phyloP scores from a whole-genome alignment of 768 basidiomycete species.

The Leccinum ochraceum region DNA sequence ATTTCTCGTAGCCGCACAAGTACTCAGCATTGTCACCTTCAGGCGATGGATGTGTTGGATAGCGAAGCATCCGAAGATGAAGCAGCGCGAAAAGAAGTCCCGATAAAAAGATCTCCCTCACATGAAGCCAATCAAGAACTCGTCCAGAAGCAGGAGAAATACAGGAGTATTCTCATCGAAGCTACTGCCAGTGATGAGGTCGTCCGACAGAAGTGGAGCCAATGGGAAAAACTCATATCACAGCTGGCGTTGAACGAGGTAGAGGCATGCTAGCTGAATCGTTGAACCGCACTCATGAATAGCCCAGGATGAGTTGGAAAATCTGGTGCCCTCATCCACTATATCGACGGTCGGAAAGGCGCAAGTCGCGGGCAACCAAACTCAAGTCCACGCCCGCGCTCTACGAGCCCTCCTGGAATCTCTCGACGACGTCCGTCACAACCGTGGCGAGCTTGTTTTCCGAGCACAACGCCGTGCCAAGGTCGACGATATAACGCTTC shows the following conservation, averaged over 20 bases:
- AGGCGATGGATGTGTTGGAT: conserved; percentile 92
- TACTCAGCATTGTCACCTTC: conserved; percentile 1
- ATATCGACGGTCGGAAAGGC: conserved; percentile 32
- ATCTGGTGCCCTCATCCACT: conserved; percentile 68
- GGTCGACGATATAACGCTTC: conserved; percentile 71
- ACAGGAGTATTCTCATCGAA: conserved; percentile 67
- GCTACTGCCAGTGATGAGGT: conserved; percentile 76
- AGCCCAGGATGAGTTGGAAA: conserved; percentile 62
- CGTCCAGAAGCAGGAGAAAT: conserved; percentile 67
- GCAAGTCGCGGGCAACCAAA: conserved; percentile 46
- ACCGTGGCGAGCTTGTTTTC: conserved; percentile 60
- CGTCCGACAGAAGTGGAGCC: conserved; percentile 82
- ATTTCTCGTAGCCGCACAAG: background rate
- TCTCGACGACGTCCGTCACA: conserved; percentile 68
- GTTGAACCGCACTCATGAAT: conserved; percentile 5
- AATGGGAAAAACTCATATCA: conserved; percentile 76
- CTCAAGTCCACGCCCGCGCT: conserved; percentile 63
- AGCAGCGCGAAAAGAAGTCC: conserved; percentile 52
- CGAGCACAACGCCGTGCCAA: conserved; percentile 62
- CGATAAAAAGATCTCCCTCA: conserved; percentile 61
- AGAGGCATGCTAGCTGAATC: background rate
- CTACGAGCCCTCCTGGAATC: conserved; percentile 76
- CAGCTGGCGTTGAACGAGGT: conserved; percentile 73
- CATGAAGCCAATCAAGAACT: conserved; percentile 78
- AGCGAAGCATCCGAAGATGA: conserved; percentile 88